phyloP scores from a whole-genome alignment of 2,329 filamentous ascomycete genomes.

The Cladophialophora immunda region DNA sequence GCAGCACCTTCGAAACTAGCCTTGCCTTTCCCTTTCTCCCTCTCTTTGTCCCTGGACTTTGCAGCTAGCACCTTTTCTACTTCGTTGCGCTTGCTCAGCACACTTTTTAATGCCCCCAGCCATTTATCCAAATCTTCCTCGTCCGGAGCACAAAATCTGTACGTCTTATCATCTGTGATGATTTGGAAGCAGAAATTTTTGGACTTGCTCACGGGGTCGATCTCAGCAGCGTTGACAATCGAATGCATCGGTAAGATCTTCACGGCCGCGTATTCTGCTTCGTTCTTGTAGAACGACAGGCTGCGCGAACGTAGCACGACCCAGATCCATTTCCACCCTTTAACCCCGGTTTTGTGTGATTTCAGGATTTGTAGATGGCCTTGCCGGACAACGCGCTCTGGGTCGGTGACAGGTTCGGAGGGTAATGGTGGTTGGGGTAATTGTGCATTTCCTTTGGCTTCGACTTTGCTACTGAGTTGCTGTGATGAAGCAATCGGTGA shows the following conservation, averaged over 20 bases:
- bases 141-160: constrained; percentile 76
- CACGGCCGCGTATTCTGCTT: constrained; percentile 84
- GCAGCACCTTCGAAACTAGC: constrained; percentile 21
- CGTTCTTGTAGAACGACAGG: constrained; percentile 91
- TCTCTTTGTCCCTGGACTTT: constrained; percentile 20
- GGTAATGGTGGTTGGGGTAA: constrained; percentile 68
- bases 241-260: constrained; percentile 80
- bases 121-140: constrained; percentile 86
- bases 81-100: constrained; percentile 39
- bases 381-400: constrained; percentile 92
- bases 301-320: constrained; percentile 86
- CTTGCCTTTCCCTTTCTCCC: constrained; percentile 22
- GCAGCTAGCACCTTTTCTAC: constrained; percentile 25
- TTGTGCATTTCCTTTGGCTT: constrained; percentile 9
- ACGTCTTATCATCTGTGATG: constrained; percentile 90
- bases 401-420: constrained; percentile 65
- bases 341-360: constrained; percentile 77
- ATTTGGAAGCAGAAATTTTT: constrained; percentile 90
- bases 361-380: constrained; percentile 87
- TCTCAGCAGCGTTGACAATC: constrained; percentile 90
- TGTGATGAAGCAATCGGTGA: constrained; percentile 44
- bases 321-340: constrained; percentile 96
- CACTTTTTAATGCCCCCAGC: constrained; percentile 88
- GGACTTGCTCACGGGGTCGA: constrained; percentile 83
- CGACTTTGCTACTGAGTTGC: constrained; percentile 20